Percentiles rank a stretch among this genome's conserved stretches.
These are phyloP conservation scores for Nothophoma quercina DNA, from an alignment of 2,329 filamentous ascomycete genomes.

Conservation along the genomic window DNA sequence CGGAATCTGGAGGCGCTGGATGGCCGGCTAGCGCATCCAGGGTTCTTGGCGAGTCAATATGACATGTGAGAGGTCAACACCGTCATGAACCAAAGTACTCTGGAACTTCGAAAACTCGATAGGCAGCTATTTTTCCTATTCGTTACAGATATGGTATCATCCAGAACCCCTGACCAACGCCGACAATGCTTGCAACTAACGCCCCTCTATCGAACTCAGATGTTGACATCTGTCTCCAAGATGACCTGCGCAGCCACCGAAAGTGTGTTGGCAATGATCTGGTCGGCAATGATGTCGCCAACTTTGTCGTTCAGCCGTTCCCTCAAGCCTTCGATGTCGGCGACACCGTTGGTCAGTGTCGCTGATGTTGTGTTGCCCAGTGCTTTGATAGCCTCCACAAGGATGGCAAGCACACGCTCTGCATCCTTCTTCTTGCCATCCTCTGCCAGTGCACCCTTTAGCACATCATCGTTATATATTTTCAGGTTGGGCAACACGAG, in stretches of 20 bases:
- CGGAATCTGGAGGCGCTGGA: conserved; percentile 13
- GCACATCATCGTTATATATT: conserved; percentile 65
- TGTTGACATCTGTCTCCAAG: conserved; percentile 32
- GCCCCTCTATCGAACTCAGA: conserved; percentile 14
- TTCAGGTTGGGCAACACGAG: conserved; percentile 72
- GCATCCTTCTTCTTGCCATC: conserved; percentile 65
- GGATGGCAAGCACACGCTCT: conserved; percentile 65
- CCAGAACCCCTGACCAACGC: conserved; percentile 18
- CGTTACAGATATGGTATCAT: conserved; percentile 26
- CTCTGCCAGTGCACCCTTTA: conserved; percentile 61
- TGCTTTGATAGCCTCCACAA: conserved; percentile 64
- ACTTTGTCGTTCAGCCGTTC: conserved; percentile 53
- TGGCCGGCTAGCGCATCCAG: conserved; percentile 15
- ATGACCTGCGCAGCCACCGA: conserved; percentile 34
- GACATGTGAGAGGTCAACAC: conserved; percentile 17
- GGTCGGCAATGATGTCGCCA: conserved; percentile 53
- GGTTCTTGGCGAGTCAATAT: conserved; percentile 17
- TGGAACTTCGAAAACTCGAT: background rate
- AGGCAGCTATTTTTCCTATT: conserved; percentile 16
- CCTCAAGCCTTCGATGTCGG: conserved; percentile 50
- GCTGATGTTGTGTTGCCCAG: conserved; percentile 58
- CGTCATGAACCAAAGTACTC: conserved; percentile 3
- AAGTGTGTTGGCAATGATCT: conserved; percentile 51
- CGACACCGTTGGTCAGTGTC: conserved; percentile 49
- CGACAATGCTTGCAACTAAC: conserved; percentile 9